Evolutionary conservation across 1,139 yeast genomes (phyloP), one percentile per base, ranked within the genome.

Genomic region (Geotrichum citri-aurantii): DNA sequence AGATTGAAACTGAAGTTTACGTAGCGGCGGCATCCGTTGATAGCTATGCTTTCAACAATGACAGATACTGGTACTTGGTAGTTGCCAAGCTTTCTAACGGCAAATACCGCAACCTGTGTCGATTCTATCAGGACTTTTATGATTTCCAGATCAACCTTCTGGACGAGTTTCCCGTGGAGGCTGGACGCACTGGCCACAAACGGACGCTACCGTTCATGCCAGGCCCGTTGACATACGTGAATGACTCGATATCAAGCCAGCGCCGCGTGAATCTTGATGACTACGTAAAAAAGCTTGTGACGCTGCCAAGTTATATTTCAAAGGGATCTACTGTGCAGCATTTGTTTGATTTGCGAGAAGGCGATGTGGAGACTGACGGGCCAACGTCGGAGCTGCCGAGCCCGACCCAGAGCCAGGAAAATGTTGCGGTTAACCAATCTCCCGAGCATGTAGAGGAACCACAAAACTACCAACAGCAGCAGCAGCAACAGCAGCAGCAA

Each of bases 41-140:
- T 65, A 80, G 89, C 6, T 92, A 87, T 72, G 85, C 86, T 51
- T 81, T 86, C 63, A 93, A 89, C 63, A 89, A 88, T 61, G 96
- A 95, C 17, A 81, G 96, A 63, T 93, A 90, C 73, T 95, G 96
- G 88, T 93, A 88, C 72, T 79, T 89, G 61, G 83, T 93, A 2
- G 79, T 81, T 47, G 91, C 89, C 44, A 80, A 81, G 59, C 75
- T 91, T 65, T 80, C 85, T 40, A 85, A 85, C 69, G 95, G 95
- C 10, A 79, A 81, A 60, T 74, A 75, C 46, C 80, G 97, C 62
- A 82, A 84, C 61, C 77, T 95, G 64, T 91, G 95, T 72, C 81
- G 99, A 64, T 92, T 82, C 74, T 95, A 95, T 73, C 97, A 93
- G 71, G 99, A 95, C 74, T 95, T 95, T 71, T 93, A 92, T 72